Evolutionary conservation across 208 protist species (phyloP), one percentile per base, ranked within the genome.

Genomic region (Leptomonas pyrrhocoris): DNA sequence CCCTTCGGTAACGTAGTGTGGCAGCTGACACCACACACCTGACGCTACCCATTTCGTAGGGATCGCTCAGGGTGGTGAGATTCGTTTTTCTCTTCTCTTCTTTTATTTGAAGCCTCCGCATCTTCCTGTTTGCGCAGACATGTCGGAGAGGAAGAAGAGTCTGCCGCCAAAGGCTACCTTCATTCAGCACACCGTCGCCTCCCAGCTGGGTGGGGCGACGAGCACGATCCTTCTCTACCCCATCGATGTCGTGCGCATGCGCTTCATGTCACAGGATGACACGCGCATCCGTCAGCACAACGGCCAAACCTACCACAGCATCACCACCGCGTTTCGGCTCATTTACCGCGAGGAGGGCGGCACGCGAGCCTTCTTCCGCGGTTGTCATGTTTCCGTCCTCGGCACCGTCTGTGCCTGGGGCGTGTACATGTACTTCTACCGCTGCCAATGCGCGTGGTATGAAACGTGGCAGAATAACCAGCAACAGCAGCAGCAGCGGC

Each of bases 401-500:
- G 91, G 86, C 11, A 51, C 86, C 15, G 77, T 90, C 18, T 73
- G 51, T 38, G 75, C 91, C 19, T 96, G 91, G 89, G 91, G 91
- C 2, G 72, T 94, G 15, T 96, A 94, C 80, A 96, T 97, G 93
- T 94, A 85, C 61, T 56, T 82, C n/a, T 97, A 97, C 68, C 86
- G 86, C 21, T 84, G 50, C 25, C 80, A 86, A 15, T 68, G 49
- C 69, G 56, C 48, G 40, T 71, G 54, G 67, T 59, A 75, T 30
- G 69, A 67, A 46, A 55, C 43, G 49, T 57, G 61, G 60, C 46
- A 67, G 43, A 23, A 16, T 38, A 54, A 68, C 23, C 13, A 43
- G 12, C 23, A 38, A 36, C 9, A 21, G 42, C 46, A 8, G 28
- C 48, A 53, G 48, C 48, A 53, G 21, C 45, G 18, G 5, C 5